Evolutionary conservation across 495 filamentous ascomycete genomes (phyloP).

Genomic region (Thermochaetoides thermophila): DNA sequence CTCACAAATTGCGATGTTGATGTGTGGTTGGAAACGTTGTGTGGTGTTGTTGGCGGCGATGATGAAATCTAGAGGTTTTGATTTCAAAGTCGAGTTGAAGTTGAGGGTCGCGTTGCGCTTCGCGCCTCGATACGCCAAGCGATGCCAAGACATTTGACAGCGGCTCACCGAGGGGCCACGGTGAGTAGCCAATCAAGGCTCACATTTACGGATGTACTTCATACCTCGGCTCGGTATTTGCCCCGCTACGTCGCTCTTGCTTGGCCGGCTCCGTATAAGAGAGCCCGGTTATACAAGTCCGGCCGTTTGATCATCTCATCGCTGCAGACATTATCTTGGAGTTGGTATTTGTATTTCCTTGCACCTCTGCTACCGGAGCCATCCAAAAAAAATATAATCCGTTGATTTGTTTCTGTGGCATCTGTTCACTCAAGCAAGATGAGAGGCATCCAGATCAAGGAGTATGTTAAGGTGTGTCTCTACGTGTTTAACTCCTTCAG

Average conservation of each 20-base stretch:
- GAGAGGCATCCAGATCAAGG: constrained; percentile 67
- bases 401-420: too few relatives aligned
- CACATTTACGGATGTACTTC: background rate
- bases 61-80: too few relatives aligned
- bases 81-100: too few relatives aligned
- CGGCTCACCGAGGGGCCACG: constrained; percentile 7
- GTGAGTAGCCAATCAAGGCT: constrained; percentile 17
- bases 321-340: background rate
- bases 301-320: background rate
- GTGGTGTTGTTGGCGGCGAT: too few relatives aligned
- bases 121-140: background rate
- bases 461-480: constrained; percentile 57
- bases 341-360: too few relatives aligned
- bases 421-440: constrained; percentile 41
- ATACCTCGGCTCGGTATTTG: constrained; percentile 15
- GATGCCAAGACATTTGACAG: constrained; percentile 7
- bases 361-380: too few relatives aligned
- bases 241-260: constrained; percentile 3
- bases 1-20: too few relatives aligned
- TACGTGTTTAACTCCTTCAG: background rate
- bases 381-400: too few relatives aligned
- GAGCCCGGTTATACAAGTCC: background rate
- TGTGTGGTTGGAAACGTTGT: too few relatives aligned
- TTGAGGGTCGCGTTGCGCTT: background rate
- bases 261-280: background rate